phyloP scores from a whole-genome alignment of 306 rosid genomes.

The Glycine soja region DNA sequence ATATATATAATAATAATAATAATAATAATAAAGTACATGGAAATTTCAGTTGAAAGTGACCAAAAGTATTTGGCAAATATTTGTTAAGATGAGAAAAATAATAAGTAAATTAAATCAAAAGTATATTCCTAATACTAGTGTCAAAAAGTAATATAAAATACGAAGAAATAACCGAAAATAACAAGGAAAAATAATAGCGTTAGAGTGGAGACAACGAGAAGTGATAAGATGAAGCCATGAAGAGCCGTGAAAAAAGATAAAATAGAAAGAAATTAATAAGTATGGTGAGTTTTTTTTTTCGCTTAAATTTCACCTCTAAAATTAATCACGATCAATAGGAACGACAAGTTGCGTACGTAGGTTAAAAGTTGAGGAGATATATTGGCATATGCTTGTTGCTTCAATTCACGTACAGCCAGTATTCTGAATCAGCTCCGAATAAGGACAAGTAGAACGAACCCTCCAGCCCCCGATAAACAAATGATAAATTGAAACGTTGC shows the following conservation, averaged over 20 bases:
- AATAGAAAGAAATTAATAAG: background rate
- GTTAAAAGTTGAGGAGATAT: background rate
- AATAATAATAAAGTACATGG: background rate
- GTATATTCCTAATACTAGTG: background rate
- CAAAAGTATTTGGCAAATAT: background rate
- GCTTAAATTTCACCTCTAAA: background rate
- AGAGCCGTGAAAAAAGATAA: background rate
- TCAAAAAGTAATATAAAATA: background rate
- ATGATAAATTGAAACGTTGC: too few relatives aligned
- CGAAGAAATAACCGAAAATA: background rate
- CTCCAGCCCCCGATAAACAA: too few relatives aligned
- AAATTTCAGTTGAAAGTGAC: background rate
- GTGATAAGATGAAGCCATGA: background rate
- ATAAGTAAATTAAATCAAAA: background rate
- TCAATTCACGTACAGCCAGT: too few relatives aligned
- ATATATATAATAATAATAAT: too few relatives aligned
- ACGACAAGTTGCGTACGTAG: background rate
- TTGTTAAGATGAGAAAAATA: background rate
- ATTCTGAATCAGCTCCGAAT: background rate
- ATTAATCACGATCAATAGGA: background rate
- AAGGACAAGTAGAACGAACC: background rate
- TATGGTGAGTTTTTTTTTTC: background rate
- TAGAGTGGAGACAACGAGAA: background rate
- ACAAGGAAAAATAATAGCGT: background rate
- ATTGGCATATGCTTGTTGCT: too few relatives aligned